Evolutionary conservation across 2,329 filamentous ascomycete genomes (phyloP), one percentile per base, ranked within the genome.

Genomic region (Pseudogymnoascus sp.): DNA sequence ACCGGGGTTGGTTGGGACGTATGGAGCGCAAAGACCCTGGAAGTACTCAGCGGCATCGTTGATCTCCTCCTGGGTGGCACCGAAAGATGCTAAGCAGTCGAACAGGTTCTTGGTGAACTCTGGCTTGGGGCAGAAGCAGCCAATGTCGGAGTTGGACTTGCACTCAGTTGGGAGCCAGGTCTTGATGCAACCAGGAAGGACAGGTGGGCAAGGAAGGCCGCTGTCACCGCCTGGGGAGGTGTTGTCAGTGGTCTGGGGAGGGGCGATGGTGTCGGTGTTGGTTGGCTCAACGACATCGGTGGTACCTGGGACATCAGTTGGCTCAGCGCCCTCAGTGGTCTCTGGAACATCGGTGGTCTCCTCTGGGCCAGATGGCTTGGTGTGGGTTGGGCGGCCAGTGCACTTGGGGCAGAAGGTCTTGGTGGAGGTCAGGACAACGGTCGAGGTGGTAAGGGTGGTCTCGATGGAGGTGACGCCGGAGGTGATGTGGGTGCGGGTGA

Each of bases 101-200:
- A 89, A 93, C 73, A 97, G 85, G 72, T 87, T 87, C 74, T 85
- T 80, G 72, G 92, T 89, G 77, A 94, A 93, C 61, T 84, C 78
- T 64, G 81, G 74, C 72, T 88, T 83, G 68, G 89, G 88, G 85
- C 93, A 97, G 87, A 90, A 96, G 85, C 93, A 97, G 67, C 78
- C 76, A 64, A 81, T 77, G 72, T 96, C 90, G 45, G 88, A 87
- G 86, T 96, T 96, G 78, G 90, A 86, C 69, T 82, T 81, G 84
- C 93, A 97, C 59, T 88, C 83, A 64, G 81, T 77, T 73, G 84
- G 83, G 71, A 96, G 77, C 90, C 91, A 97, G 70, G 92, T 95
- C 83, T 93, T 94, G 77, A 97, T 79, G 80, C 93, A 97, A 72
- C 85, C 85, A 66, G 93, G 92, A 59, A 97, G 87, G 58, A 92